These are phyloP conservation scores for Jacaranda copaia DNA, from an alignment of 257 asterid species.

Conservation along the genomic window DNA sequence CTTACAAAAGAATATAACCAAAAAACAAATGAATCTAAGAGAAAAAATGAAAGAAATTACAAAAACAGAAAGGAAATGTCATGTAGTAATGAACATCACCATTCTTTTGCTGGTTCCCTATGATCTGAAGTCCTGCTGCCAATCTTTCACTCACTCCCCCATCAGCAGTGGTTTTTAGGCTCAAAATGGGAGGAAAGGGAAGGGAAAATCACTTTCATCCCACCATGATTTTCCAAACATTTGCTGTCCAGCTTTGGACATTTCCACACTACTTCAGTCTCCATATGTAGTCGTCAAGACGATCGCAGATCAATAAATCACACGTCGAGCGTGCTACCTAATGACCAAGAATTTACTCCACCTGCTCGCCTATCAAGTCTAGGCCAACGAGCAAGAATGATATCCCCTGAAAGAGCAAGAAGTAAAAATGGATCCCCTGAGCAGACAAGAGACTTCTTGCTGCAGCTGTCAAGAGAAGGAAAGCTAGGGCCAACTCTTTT, in stretches of 20 bases:
- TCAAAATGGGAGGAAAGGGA: background rate
- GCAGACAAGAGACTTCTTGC: constrained; percentile 88
- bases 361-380: constrained; percentile 95
- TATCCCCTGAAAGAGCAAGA: constrained; percentile 87
- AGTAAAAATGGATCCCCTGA: constrained; percentile 93
- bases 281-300: background rate
- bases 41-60: constrained; percentile 23
- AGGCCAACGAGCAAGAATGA: constrained; percentile 89
- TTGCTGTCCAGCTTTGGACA: constrained; percentile 29
- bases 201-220: background rate
- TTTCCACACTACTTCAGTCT: background rate
- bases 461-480: constrained; percentile 80
- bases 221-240: background rate
- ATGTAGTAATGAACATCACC: constrained; percentile 34
- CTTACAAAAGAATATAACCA: constrained; percentile 50
- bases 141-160: background rate
- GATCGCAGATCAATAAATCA: background rate
- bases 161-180: background rate
- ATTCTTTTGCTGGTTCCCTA: constrained; percentile 27
- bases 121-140: constrained; percentile 1
- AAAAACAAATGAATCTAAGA: constrained; percentile 43
- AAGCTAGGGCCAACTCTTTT: constrained; percentile 80
- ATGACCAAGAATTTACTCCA: constrained; percentile 38
- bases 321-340: background rate
- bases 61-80: constrained; percentile 27